Percentiles rank a stretch among this genome's conserved stretches.
Evolutionary conservation across 352 stramenopile species (phyloP).

Genomic region (Globisporangium parvum): DNA sequence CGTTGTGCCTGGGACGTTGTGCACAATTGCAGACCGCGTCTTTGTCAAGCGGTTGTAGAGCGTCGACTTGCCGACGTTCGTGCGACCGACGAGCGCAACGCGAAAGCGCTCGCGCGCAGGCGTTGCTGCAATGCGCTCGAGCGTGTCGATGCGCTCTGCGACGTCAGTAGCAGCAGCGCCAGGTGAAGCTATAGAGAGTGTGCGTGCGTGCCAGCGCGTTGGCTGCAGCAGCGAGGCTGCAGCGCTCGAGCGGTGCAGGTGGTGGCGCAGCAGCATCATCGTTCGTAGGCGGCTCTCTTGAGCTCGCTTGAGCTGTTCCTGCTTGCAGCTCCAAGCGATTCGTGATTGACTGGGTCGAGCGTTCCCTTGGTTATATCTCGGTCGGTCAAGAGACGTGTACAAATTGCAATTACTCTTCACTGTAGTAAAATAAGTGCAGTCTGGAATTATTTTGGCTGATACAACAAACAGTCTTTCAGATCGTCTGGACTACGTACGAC

Average conservation of each 20-base stretch:
- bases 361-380: too few species aligned
- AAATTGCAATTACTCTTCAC: too few species aligned
- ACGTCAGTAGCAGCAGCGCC: conserved; percentile 8
- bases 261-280: conserved; percentile 30
- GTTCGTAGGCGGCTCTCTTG: not conserved
- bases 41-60: conserved; percentile 84
- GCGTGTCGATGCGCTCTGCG: conserved; percentile 24
- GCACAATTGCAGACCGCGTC: conserved; percentile 69
- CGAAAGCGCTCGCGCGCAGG: conserved; percentile 50
- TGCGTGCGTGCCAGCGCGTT: conserved; percentile 12
- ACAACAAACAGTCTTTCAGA: too few species aligned
- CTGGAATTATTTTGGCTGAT: too few species aligned
- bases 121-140: conserved; percentile 28
- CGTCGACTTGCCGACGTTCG: conserved; percentile 83
- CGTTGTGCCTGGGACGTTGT: conserved; percentile 77
- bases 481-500: too few species aligned
- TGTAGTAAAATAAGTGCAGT: too few species aligned
- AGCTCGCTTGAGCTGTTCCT: too few species aligned
- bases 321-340: too few species aligned
- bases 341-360: too few species aligned
- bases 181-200: conserved; percentile 9
- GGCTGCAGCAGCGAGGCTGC: conserved; percentile 9
- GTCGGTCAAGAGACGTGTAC: too few species aligned
- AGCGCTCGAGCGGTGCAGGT: conserved; percentile 22
- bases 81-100: conserved; percentile 74